Base-by-base conservation (phyloP, 257 asterid species). In the Nicotiana benthamiana region DNA sequence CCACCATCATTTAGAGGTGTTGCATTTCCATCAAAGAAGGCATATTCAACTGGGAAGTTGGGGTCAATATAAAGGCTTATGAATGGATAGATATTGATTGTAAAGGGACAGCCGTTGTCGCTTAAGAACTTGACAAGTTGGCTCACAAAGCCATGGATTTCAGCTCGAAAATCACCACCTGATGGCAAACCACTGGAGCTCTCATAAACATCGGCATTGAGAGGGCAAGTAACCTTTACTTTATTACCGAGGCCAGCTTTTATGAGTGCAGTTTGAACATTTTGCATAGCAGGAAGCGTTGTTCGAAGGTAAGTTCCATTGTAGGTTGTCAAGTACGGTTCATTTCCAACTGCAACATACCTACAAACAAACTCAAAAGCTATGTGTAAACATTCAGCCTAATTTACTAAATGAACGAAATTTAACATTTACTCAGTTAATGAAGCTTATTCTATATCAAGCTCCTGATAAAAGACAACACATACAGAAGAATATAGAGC, bases 261-360 rank as follows among this genome's bases (percentile, higher is more conserved):
- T 3, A 75, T 48, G 18, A 91, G 89, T 40, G 95, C 93, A 0
- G 65, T 61, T 81, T 91, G 95, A 40, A 91, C 46, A 70, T 91
- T 86, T 70, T 32, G 52, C 7, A 91, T 88, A 26, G 95, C 93
- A 0, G 92, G 95, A 82, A 20, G 87, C 3, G 91, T 91, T 61
- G 91, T 89, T 57, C 79, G 51, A 6, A 89, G 92, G 81, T 89
- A 91, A 86, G 79, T 87, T 30, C 93, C 93, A 12, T 91, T 91
- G 74, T 91, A 91, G 0, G 95, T 88, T 22, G n/a, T 86, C 85
- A 91, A 77, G 86, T 88, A 88, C n/a, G 95, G 95, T 40, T 90
- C 94, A 30, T 90, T 90, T 77, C 94, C 94, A 2, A 90, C 93
- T 0, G 93, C 94, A 48, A 90, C 93, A 11, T 89, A 91, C 89